Conservation (phyloP, 768 basidiomycete species). For the Pulveroboletus sp. region DNA sequence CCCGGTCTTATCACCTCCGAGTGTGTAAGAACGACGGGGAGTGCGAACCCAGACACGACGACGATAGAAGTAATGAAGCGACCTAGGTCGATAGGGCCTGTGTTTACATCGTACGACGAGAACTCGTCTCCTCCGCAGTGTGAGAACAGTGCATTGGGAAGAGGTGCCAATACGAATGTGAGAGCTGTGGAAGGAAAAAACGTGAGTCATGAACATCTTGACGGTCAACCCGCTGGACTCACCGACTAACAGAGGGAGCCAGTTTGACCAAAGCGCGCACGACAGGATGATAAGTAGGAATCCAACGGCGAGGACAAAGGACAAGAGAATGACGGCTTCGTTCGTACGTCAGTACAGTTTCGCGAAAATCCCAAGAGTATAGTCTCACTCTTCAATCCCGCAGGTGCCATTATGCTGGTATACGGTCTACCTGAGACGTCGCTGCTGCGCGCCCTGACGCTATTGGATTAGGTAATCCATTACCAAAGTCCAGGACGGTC, state of each 20-base stretch:
- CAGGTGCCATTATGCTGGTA: conserved; percentile 47
- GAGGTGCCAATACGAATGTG: conserved; percentile 91
- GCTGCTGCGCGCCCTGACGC: conserved; percentile 5
- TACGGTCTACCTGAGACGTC: too few relatives aligned
- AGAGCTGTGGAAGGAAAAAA: conserved; percentile 51
- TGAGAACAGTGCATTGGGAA: conserved; percentile 93
- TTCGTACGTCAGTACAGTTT: conserved; percentile 2
- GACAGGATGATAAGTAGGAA: conserved; percentile 97
- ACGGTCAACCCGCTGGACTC: conserved; percentile 28
- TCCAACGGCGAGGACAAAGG: conserved; percentile 96
- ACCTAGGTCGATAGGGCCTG: conserved; percentile 81
- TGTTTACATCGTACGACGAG: conserved; percentile 65
- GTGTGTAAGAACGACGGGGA: conserved; percentile 90
- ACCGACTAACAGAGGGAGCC: conserved; percentile 97
- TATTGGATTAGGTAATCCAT: conserved; percentile 24
- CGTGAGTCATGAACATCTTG: neutral
- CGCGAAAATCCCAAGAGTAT: neutral
- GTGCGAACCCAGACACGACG: conserved; percentile 89
- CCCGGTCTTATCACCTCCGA: conserved; percentile 79
- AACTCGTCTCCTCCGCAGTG: conserved; percentile 91
- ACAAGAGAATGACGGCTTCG: conserved; percentile 90
- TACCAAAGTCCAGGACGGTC: too few relatives aligned
- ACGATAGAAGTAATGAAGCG: conserved; percentile 89
- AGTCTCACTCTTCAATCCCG: conserved; percentile 64
- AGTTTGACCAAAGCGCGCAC: conserved; percentile 93